Evolutionary conservation across 345 rosid genomes (phyloP).

Genomic region (Cardamine chenopodiifolia): DNA sequence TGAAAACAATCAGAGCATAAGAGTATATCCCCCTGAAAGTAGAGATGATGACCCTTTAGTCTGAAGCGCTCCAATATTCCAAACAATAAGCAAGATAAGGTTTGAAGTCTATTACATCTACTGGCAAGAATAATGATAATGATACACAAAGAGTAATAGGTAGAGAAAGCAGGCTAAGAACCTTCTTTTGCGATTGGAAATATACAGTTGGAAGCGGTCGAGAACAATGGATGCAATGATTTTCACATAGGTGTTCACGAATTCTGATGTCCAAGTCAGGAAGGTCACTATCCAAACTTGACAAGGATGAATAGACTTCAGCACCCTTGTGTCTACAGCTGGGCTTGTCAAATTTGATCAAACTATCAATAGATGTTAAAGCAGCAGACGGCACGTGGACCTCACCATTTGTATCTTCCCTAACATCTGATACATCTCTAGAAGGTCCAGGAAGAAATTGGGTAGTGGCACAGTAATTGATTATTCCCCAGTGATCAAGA

Average conservation of each 20-base stretch:
- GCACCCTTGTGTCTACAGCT: conserved; percentile 78
- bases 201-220: conserved; percentile 64
- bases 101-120: neutral
- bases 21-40: conserved; percentile 71
- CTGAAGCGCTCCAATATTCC: neutral
- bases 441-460: conserved; percentile 55
- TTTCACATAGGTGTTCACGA: conserved; percentile 84
- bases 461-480: conserved; percentile 77
- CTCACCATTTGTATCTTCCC: conserved; percentile 87
- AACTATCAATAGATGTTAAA: conserved; percentile 93
- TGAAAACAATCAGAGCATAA: conserved; percentile 84
- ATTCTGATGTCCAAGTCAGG: conserved; percentile 88
- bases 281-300: conserved; percentile 52
- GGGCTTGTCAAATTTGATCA: conserved; percentile 97
- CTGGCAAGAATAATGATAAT: conserved; percentile 6
- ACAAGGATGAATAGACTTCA: conserved; percentile 61
- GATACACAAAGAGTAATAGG: conserved; percentile 16
- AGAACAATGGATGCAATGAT: conserved; percentile 73
- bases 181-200: conserved; percentile 95
- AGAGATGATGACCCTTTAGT: conserved; percentile 32
- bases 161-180: conserved; percentile 39
- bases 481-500: conserved; percentile 99
- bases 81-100: conserved; percentile 10
- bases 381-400: conserved; percentile 91
- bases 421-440: conserved; percentile 61